Percentiles rank a stretch among this genome's conserved stretches.
Conservation (phyloP, 202 grass and related monocot genomes). For the Musa balbisiana region DNA sequence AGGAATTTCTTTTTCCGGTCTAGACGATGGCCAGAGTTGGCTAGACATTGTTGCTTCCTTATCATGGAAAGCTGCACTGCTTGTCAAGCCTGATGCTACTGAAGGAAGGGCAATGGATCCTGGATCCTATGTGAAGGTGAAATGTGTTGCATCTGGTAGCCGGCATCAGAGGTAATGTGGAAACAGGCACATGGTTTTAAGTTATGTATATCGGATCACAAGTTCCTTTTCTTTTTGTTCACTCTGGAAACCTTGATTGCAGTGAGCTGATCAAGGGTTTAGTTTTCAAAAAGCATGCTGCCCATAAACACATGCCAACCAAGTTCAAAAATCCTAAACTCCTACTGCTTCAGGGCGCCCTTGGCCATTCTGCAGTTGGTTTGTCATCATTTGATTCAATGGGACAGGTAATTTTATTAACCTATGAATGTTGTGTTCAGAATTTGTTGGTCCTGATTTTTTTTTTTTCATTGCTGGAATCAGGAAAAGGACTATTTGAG, state of each 20-base stretch:
- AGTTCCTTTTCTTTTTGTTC: not conserved
- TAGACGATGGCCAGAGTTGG: constrained; percentile 54
- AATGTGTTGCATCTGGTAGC: constrained; percentile 78
- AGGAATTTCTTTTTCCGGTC: constrained; percentile 40
- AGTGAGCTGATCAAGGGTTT: constrained; percentile 92
- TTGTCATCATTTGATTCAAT: constrained; percentile 85
- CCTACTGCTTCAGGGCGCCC: constrained; percentile 65
- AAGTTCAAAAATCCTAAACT: constrained; percentile 75
- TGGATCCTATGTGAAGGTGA: constrained; percentile 90
- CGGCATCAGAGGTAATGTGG: constrained; percentile 61
- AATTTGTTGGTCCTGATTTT: not conserved
- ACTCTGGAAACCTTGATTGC: constrained; percentile 29
- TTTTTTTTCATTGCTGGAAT: constrained; percentile 1
- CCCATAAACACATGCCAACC: constrained; percentile 93
- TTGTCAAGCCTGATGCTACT: constrained; percentile 80
- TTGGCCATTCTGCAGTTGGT: constrained; percentile 72
- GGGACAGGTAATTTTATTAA: constrained; percentile 52
- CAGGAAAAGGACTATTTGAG: constrained; percentile 41
- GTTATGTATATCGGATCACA: not conserved
- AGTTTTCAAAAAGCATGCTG: constrained; percentile 93
- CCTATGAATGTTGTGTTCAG: not conserved
- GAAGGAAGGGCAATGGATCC: constrained; percentile 94
- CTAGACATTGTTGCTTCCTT: constrained; percentile 69
- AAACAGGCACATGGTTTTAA: constrained; percentile 1
- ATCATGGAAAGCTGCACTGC: constrained; percentile 81